phyloP scores from a whole-genome alignment of 371 early-diverging fungal species.

The Phascolomyces articulosus region DNA sequence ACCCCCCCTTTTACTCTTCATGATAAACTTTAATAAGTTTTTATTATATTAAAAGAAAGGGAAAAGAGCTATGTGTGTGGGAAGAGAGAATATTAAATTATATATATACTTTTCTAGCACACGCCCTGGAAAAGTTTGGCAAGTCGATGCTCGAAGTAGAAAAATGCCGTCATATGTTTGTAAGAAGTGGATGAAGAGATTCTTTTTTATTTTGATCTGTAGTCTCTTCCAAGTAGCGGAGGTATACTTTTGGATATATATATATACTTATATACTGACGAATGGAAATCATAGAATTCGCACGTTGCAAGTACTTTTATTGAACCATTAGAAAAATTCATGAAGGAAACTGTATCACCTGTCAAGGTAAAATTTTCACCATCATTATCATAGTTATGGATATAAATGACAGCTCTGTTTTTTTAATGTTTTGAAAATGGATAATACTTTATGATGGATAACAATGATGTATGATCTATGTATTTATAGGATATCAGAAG shows the following conservation, averaged over 20 bases:
- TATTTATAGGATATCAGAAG: constrained; percentile 59
- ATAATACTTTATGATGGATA: no score
- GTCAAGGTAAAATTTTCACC: constrained; percentile 50
- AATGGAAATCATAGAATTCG: constrained; percentile 44
- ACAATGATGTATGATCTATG: no score
- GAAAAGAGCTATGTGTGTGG: no score
- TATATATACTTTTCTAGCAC: constrained; percentile 28
- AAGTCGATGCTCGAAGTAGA: constrained; percentile 65
- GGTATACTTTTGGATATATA: no score
- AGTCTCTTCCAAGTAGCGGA: no score
- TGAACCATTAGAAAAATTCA: constrained; percentile 62
- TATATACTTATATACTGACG: neutral
- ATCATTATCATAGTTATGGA: no score
- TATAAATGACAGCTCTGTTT: neutral
- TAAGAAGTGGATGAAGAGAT: constrained; percentile 24
- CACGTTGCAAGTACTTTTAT: constrained; percentile 70
- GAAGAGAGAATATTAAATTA: no score
- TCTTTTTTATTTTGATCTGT: no score
- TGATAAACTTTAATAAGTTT: no score
- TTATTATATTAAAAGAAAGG: no score
- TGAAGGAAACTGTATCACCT: constrained; percentile 58
- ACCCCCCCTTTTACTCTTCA: no score
- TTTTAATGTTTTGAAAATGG: neutral
- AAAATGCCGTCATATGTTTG: constrained; percentile 64
- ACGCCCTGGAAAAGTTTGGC: constrained; percentile 59